Percentiles rank a stretch among this genome's conserved stretches.
These are phyloP conservation scores for Grosmannia serpens DNA, from an alignment of 2,329 filamentous ascomycete genomes.

Conservation along the genomic window DNA sequence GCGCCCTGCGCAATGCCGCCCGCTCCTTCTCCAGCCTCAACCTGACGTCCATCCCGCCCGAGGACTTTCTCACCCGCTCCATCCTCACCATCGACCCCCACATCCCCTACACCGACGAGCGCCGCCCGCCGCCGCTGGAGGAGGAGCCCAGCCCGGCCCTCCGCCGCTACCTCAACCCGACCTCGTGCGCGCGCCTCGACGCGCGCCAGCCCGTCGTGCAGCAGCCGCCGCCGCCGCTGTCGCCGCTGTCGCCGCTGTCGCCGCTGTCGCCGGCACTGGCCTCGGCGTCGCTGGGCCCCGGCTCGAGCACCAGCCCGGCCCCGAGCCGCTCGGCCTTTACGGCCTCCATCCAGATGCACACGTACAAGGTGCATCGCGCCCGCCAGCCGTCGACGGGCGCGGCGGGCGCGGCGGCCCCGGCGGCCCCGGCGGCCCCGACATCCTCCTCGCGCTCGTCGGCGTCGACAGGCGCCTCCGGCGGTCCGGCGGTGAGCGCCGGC, in stretches of 20 bases:
- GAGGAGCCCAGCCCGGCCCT: slow-evolving; percentile 56
- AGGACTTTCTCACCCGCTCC: slow-evolving; percentile 56
- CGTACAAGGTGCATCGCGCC: slow-evolving; percentile 43
- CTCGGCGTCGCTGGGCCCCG: background rate
- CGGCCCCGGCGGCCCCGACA: background rate
- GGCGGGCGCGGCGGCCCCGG: background rate
- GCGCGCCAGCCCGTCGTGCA: slow-evolving; percentile 16
- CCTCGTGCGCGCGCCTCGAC: slow-evolving; percentile 36
- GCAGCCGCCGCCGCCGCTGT: slow-evolving; percentile 7
- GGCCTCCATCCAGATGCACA: slow-evolving; percentile 62
- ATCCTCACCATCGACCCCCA: slow-evolving; percentile 56
- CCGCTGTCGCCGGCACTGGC: background rate
- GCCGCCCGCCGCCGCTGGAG: slow-evolving; percentile 48
- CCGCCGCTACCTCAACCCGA: slow-evolving; percentile 57
- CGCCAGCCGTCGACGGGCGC: slow-evolving; percentile 4
- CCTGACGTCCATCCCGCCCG: slow-evolving; percentile 50
- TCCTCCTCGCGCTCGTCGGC: background rate
- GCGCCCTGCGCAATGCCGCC: slow-evolving; percentile 52
- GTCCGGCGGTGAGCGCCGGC: background rate
- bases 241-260: slow-evolving; percentile 6
- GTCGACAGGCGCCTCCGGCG: background rate
- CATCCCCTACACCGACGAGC: slow-evolving; percentile 57
- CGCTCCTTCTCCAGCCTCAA: slow-evolving; percentile 52
- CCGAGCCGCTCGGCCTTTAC: slow-evolving; percentile 33
- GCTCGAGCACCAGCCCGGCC: background rate